Evolutionary conservation across 140 eudicot species (phyloP), one percentile per base, ranked within the genome.

Genomic region (Anethum foeniculum): DNA sequence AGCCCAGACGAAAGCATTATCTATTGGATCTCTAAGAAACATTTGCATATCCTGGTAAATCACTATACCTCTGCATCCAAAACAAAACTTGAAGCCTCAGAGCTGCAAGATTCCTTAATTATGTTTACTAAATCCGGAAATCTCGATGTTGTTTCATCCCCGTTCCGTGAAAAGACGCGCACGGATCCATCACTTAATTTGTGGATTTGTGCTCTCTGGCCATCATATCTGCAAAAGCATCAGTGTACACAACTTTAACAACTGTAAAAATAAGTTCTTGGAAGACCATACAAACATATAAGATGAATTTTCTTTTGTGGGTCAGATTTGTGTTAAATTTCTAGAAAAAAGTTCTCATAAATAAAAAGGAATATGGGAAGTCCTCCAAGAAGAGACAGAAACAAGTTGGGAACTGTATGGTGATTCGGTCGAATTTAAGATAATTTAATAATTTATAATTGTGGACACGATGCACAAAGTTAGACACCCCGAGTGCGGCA

Each of bases 171-270:
- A 86, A 92, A 95, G 77, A 95, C 88, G 18, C 88, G 96, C 60
- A 95, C 81, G 74, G 96, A 89, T 82, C 99, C 99, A 87, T 92
- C 95, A 51, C 76, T 81, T 62, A 92, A 79, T 82, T 88, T 85
- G 86, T 95, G 99, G 83, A 95, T 90, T 84, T 95, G 99, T 77
- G 99, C 97, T 80, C 97, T 91, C 80, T 95, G 99, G 60, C 99
- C 99, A 87, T 95, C 99, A 81, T 95, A 95, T 90, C 99, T 95
- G 79, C 75, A 76, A 71, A 80, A 77, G 62, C 68, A 12, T 12
- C 25, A 44, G 73, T 60, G 12, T 8, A 30, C 58, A 74, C 36
- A 74, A 71, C 21, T 73, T 73, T 27, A 74, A 11, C 13, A 44
- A 28, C 1, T 1, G 11, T 44, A 5, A 43, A n/a, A 41, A 16